Evolutionary conservation across 306 rosid genomes (phyloP), one percentile per base, ranked within the genome.

Genomic region (Acmispon strigosus): DNA sequence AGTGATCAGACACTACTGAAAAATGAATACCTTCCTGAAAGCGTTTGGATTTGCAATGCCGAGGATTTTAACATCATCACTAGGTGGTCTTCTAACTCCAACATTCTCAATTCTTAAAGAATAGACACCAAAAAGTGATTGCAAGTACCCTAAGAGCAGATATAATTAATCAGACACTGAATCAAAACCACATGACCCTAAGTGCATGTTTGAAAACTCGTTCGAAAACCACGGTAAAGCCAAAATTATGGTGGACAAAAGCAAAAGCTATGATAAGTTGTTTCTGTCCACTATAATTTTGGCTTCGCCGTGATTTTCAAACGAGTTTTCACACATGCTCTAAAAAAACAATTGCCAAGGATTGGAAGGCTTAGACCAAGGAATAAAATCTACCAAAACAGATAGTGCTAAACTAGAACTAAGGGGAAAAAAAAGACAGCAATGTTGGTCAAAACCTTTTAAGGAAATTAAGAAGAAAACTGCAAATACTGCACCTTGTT

Each of bases 51-150:
- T 84, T 56, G 97, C 86, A 82, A 90, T 58, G 6, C 98, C 98
- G 41, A 84, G 88, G 69, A 94, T 90, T 76, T 87, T 88, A 84
- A 94, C 97, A 74, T 94, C 97, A 72, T 94, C 96, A 47, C 96
- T 86, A 15, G 96, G 84, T 39, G 93, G 94, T 72, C 97, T 82
- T 86, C 98, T 87, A 50, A 94, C 78, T 45, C 97, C 98, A 73
- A 76, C 72, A 76, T 89, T 86, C 76, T 90, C 97, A 64, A 94
- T 84, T 84, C 98, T 83, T 66, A 90, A 85, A 20, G 97, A 90
- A 81, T 89, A 83, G 41, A 94, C 88, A 56, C 96, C 95, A 60
- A 78, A 90, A 47, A 80, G 77, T 73, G 98, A 94, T 79, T 94
- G 96, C 88, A 94, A 50, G 80, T 86, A 90, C 70, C 98, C 97